Evolutionary conservation across 2,329 filamentous ascomycete species (phyloP).

Genomic region (Diaporthe sp.): DNA sequence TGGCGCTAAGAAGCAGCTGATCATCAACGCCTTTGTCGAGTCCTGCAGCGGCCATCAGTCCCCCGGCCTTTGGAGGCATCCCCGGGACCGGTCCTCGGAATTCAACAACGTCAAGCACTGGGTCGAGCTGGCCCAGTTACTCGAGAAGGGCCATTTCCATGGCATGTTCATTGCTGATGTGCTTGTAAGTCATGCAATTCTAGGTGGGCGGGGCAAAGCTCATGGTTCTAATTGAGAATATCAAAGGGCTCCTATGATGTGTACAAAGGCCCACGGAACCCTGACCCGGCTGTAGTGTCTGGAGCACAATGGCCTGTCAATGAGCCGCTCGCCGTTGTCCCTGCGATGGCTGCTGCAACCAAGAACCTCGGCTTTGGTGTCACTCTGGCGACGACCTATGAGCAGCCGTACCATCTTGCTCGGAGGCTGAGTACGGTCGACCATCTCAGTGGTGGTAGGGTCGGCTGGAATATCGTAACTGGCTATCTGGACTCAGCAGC

Average conservation of each 20-base stretch:
- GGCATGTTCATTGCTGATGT: slow-evolving; percentile 56
- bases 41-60: slow-evolving; percentile 37
- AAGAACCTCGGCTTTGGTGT: slow-evolving; percentile 78
- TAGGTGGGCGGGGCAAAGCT: neutral
- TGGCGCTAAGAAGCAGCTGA: slow-evolving; percentile 52
- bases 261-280: slow-evolving; percentile 69
- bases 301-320: slow-evolving; percentile 80
- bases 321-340: slow-evolving; percentile 73
- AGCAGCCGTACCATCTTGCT: slow-evolving; percentile 78
- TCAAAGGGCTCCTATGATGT: slow-evolving; percentile 74
- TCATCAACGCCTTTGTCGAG: slow-evolving; percentile 58
- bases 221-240: neutral
- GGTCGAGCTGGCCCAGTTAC: slow-evolving; percentile 51
- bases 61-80: slow-evolving; percentile 39
- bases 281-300: slow-evolving; percentile 71
- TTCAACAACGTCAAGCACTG: slow-evolving; percentile 46
- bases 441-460: slow-evolving; percentile 73
- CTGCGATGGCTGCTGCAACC: slow-evolving; percentile 78
- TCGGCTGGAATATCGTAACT: slow-evolving; percentile 77
- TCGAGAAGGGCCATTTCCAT: slow-evolving; percentile 53
- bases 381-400: slow-evolving; percentile 78
- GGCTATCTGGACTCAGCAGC: slow-evolving; percentile 79
- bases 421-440: slow-evolving; percentile 75
- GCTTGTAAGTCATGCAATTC: slow-evolving; percentile 23
- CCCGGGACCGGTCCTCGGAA: slow-evolving; percentile 39